These are phyloP conservation scores for Penicillium alfredii DNA, from an alignment of 495 filamentous ascomycete genomes.

Conservation along the genomic window DNA sequence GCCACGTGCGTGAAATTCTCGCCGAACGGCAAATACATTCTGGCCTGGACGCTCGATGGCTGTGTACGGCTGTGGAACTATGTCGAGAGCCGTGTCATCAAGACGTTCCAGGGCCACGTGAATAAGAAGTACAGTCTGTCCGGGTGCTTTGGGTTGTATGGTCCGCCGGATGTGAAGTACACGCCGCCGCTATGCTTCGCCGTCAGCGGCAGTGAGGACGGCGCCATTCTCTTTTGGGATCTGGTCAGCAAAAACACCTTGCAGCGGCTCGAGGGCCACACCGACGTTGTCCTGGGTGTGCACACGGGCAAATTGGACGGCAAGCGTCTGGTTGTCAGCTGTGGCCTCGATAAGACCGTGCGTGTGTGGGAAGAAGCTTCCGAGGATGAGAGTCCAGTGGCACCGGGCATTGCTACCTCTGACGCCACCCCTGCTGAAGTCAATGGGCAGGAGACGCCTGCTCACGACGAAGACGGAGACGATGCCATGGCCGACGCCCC, in stretches of 20 bases:
- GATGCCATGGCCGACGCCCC: constrained; percentile 20
- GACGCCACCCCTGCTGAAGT: not conserved
- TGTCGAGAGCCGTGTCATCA: constrained; percentile 77
- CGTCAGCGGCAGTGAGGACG: constrained; percentile 82
- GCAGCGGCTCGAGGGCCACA: constrained; percentile 64
- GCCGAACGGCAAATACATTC: constrained; percentile 86
- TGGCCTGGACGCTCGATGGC: constrained; percentile 87
- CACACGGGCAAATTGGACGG: constrained; percentile 49
- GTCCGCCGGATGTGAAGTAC: constrained; percentile 35
- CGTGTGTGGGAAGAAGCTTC: constrained; percentile 52
- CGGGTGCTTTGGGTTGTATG: constrained; percentile 70
- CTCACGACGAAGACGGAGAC: constrained; percentile 12
- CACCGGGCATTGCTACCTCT: not conserved
- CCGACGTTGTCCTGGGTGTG: constrained; percentile 78
- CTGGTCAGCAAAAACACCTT: constrained; percentile 75
- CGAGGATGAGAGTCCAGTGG: constrained; percentile 15
- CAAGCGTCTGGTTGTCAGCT: constrained; percentile 51
- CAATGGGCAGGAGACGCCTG: constrained; percentile 1
- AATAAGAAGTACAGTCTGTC: constrained; percentile 79
- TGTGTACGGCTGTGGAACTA: constrained; percentile 94
- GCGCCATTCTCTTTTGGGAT: constrained; percentile 82
- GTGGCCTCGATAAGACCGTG: constrained; percentile 58
- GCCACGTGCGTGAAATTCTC: constrained; percentile 88
- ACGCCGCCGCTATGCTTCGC: constrained; percentile 46
- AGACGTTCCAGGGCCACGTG: constrained; percentile 92